phyloP scores from a whole-genome alignment of 192 early-diverging fungal species.

The Mortierella hygrophila region DNA sequence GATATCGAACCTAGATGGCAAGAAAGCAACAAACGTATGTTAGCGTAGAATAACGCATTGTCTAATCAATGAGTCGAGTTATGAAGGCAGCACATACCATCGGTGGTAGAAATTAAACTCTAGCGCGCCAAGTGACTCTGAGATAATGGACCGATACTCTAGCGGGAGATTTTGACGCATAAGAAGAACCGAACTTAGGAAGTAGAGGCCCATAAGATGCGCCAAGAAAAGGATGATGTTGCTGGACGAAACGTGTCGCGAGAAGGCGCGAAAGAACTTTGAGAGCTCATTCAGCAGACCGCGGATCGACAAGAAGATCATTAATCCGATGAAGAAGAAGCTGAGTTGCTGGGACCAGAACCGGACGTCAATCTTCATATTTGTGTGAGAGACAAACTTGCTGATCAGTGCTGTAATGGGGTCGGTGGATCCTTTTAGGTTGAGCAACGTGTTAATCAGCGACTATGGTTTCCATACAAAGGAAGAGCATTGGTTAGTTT shows the following conservation, averaged over 20 bases:
- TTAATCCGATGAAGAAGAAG: slow-evolving; percentile 90
- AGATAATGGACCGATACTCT: slow-evolving; percentile 87
- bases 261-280: slow-evolving; percentile 78
- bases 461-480: slow-evolving; percentile 59
- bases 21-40: background rate
- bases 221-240: slow-evolving; percentile 85
- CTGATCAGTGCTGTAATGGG: slow-evolving; percentile 87
- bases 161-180: slow-evolving; percentile 90
- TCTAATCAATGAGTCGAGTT: background rate
- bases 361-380: slow-evolving; percentile 78
- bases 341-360: slow-evolving; percentile 94
- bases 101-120: slow-evolving; percentile 93
- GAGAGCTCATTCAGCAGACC: slow-evolving; percentile 81
- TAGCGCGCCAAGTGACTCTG: slow-evolving; percentile 81
- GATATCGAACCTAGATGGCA: slow-evolving; percentile 78
- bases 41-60: background rate
- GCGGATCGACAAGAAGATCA: slow-evolving; percentile 92
- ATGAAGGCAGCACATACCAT: slow-evolving; percentile 57
- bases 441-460: slow-evolving; percentile 82
- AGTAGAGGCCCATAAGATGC: slow-evolving; percentile 94
- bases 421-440: slow-evolving; percentile 79
- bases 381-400: slow-evolving; percentile 73
- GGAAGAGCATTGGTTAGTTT: background rate
- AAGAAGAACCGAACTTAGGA: slow-evolving; percentile 91
- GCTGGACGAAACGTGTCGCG: slow-evolving; percentile 77